These are phyloP conservation scores for Penicillium concentricum DNA, from an alignment of 2,329 filamentous ascomycete genomes.

Conservation along the genomic window DNA sequence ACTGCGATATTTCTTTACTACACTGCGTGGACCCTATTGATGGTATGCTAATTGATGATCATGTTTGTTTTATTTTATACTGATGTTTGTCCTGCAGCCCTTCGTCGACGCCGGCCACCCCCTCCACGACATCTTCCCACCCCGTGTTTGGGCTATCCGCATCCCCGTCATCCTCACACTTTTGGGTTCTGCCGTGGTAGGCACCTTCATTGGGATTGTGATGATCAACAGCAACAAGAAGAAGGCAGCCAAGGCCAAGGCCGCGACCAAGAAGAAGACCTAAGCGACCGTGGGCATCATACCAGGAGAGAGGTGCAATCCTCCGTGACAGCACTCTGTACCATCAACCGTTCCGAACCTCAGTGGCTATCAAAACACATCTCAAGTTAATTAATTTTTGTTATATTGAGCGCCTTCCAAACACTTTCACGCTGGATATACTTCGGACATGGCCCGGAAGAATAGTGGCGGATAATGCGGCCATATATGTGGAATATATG, in stretches of 20 bases:
- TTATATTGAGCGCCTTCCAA: background rate
- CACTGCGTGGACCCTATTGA: slow-evolving; percentile 94
- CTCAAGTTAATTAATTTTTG: slow-evolving; percentile 3
- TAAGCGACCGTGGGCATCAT: slow-evolving; percentile 40
- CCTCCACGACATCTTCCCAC: slow-evolving; percentile 91
- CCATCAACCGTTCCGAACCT: background rate
- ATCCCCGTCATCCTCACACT: slow-evolving; percentile 96
- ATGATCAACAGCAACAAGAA: slow-evolving; percentile 99
- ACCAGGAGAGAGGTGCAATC: background rate
- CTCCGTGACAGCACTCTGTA: slow-evolving; percentile 6
- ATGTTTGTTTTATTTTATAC: background rate
- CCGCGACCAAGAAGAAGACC: slow-evolving; percentile 80
- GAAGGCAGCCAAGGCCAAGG: slow-evolving; percentile 91
- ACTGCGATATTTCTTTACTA: slow-evolving; percentile 84
- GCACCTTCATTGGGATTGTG: slow-evolving; percentile 91
- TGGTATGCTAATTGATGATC: slow-evolving; percentile 60
- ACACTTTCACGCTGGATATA: background rate
- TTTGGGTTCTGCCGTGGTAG: slow-evolving; percentile 87
- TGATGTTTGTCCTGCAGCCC: slow-evolving; percentile 58
- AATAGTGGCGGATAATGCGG: background rate
- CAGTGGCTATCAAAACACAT: slow-evolving; percentile 1
- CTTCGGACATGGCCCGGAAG: background rate
- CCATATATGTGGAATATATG: background rate
- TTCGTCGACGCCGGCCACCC: slow-evolving; percentile 95
- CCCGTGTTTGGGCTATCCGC: slow-evolving; percentile 97